A percentile compares a stretch with the other conserved stretches of the same genome.
These are phyloP conservation scores for Lactuca sativa DNA, from an alignment of 129 eudicot species.

Conservation along the genomic window DNA sequence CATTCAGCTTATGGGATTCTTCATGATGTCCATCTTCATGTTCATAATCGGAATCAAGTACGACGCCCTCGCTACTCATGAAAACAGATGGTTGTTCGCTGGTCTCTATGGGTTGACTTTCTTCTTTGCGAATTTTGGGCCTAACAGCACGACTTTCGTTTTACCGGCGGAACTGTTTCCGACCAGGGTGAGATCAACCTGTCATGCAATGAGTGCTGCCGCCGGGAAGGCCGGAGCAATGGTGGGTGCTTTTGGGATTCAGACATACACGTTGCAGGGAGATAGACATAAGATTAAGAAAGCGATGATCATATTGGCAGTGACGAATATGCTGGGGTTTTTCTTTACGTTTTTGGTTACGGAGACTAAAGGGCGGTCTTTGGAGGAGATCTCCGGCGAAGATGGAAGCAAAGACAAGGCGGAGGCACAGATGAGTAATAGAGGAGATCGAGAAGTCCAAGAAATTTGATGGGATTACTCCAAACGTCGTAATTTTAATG, in stretches of 20 bases:
- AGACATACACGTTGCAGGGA: conserved; percentile 34
- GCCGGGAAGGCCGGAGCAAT: conserved; percentile 72
- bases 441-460: conserved; percentile 14
- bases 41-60: conserved; percentile 50
- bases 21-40: conserved; percentile 70
- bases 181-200: conserved; percentile 55
- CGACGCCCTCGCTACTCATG: conserved; percentile 23
- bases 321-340: conserved; percentile 56
- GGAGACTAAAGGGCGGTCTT: conserved; percentile 65
- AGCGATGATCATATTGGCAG: conserved; percentile 47
- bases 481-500: not conserved
- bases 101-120: conserved; percentile 52
- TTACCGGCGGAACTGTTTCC: conserved; percentile 73
- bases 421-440: conserved; percentile 33
- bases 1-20: conserved; percentile 57
- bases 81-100: conserved; percentile 43
- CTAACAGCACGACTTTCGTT: conserved; percentile 60
- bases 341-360: conserved; percentile 53
- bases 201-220: conserved; percentile 65
- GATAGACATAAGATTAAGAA: conserved; percentile 20
- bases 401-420: conserved; percentile 40
- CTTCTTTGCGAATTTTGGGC: conserved; percentile 71
- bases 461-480: conserved; percentile 5
- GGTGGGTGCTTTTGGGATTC: conserved; percentile 54
- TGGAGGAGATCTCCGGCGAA: conserved; percentile 71